Percentiles rank a stretch among this genome's conserved stretches.
These are phyloP conservation scores for Paramecium pentaurelia DNA, from an alignment of 73 alveolate species.

Conservation along the genomic window DNA sequence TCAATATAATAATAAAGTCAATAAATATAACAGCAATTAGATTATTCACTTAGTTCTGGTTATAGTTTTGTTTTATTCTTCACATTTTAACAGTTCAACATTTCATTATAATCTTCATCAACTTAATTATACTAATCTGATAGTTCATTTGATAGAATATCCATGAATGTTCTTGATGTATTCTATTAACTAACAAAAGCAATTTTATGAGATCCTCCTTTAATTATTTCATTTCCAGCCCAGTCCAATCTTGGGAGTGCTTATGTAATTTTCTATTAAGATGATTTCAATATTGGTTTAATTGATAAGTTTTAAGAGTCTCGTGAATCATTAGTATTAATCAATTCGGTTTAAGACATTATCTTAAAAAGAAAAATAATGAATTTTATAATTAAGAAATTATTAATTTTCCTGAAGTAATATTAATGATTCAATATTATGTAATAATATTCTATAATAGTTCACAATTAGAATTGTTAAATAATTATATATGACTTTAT, in stretches of 20 bases:
- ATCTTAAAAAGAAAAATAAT: background rate
- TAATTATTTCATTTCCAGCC: slow-evolving; percentile 6
- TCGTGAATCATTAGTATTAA: background rate
- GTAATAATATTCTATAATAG: background rate
- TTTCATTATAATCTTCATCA: background rate
- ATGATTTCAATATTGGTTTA: background rate
- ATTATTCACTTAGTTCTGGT: background rate
- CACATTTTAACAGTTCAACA: background rate
- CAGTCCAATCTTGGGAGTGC: background rate
- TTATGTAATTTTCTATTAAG: background rate
- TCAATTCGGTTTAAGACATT: background rate
- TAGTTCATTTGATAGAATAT: background rate
- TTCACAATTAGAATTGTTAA: background rate
- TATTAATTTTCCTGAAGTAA: background rate
- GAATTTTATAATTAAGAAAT: background rate
- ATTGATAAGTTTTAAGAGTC: background rate
- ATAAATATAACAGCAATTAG: background rate
- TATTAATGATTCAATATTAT: background rate
- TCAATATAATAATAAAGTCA: background rate
- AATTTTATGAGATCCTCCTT: background rate
- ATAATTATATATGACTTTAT: no score
- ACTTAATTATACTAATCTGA: background rate
- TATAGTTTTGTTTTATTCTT: background rate
- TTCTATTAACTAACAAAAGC: background rate
- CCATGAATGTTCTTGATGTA: background rate